Base-by-base conservation (phyloP, 208 protist genomes). In the Leishmania turanica region DNA sequence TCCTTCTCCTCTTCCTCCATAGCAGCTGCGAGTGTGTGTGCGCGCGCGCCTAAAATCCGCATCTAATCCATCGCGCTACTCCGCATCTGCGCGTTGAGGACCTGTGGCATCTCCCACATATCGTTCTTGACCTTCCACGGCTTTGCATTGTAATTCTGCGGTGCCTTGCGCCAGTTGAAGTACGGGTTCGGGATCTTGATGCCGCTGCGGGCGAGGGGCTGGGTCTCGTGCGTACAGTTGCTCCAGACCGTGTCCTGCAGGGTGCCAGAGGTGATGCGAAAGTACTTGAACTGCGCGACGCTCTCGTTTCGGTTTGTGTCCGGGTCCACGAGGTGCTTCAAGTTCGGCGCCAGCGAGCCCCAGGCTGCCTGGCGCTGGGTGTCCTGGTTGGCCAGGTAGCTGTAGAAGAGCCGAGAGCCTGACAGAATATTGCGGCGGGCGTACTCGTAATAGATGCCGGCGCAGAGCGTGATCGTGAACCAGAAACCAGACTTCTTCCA, bases 111-210 rank as follows among this genome's bases (percentile, higher is more conserved):
- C 74, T 93, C 84, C 91, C 92, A 97, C 80, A 97, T 65, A 75
- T 97, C 94, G 66, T 95, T 97, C 88, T 97, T 97, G 40, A 90
- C 85, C 78, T 69, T 86, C 79, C 79, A 93, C 24, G 88, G 85
- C 82, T 88, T 90, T n/a, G 86, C 65, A 72, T 94, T 90, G 81
- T 93, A 95, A 51, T 85, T 90, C 85, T 92, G 94, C 45, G 88
- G 88, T 15, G 94, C 92, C 78, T 97, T 97, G 72, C 89, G 82
- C 92, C 92, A 97, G 82, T 96, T 96, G 80, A 92, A 97, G 84
- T 96, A 97, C 70, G 94, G 94, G 72, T 97, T 97, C 51, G 88
- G 92, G 13, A 95, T 82, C 65, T 78, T 74, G 72, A 90, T 86
- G 60, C 90, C 88, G 9, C 58, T 34, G 19, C 78, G 84, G 27